phyloP scores from a whole-genome alignment of 2,329 filamentous ascomycete species.

The Elsinoe arachidis region DNA sequence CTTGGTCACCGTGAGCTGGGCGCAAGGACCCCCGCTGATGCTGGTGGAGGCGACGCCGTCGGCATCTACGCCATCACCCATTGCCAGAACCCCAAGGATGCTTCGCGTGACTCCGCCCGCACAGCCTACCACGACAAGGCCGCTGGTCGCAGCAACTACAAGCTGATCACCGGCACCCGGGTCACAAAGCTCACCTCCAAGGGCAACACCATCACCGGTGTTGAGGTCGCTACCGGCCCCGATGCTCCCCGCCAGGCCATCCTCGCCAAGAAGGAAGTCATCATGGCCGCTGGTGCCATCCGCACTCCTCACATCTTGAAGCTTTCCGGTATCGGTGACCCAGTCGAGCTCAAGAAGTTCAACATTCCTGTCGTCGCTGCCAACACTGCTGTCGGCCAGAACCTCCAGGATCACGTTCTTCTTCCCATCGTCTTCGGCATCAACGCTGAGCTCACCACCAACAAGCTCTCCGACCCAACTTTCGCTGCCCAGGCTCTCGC shows the following conservation, averaged over 20 bases:
- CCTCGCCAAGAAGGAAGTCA: slow-evolving; percentile 22
- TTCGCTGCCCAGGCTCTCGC: slow-evolving; percentile 9
- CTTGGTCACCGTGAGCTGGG: slow-evolving; percentile 28
- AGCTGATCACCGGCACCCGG: slow-evolving; percentile 1
- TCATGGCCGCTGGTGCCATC: slow-evolving; percentile 24
- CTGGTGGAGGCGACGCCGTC: slow-evolving; percentile 29
- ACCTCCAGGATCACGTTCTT: slow-evolving; percentile 49
- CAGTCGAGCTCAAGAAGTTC: slow-evolving; percentile 35
- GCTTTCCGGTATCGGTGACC: slow-evolving; percentile 49
- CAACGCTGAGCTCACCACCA: neutral
- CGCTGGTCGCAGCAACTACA: slow-evolving; percentile 7
- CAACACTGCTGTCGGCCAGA: slow-evolving; percentile 54
- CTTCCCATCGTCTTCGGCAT: slow-evolving; percentile 17
- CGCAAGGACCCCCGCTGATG: slow-evolving; percentile 29
- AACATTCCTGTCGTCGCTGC: slow-evolving; percentile 47
- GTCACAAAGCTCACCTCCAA: slow-evolving; percentile 10
- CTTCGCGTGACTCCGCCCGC: slow-evolving; percentile 3
- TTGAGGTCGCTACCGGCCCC: slow-evolving; percentile 11
- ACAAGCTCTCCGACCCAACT: slow-evolving; percentile 18
- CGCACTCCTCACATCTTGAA: slow-evolving; percentile 25
- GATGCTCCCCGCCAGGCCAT: slow-evolving; percentile 18
- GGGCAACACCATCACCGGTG: slow-evolving; percentile 10
- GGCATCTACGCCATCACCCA: slow-evolving; percentile 23
- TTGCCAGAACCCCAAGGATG: slow-evolving; percentile 11
- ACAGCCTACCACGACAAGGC: slow-evolving; percentile 10